These are phyloP conservation scores for Rhodotorula sphaerocarpa DNA, from an alignment of 768 basidiomycete species.

Conservation along the genomic window DNA sequence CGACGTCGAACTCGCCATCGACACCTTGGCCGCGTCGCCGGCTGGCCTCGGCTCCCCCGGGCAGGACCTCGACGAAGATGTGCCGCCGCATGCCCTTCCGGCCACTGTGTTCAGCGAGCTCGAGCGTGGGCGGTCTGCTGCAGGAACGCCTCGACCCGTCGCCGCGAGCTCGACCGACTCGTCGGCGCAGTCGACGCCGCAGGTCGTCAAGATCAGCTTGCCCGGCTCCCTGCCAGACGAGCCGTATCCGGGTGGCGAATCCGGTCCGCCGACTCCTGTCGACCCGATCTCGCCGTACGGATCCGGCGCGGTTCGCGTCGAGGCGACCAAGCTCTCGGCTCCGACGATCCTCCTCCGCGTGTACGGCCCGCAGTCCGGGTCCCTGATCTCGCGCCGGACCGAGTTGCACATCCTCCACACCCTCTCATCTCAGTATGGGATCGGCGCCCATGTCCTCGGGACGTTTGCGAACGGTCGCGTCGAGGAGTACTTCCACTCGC, in stretches of 20 bases:
- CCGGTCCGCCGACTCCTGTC: neutral
- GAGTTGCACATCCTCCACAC: constrained; percentile 83
- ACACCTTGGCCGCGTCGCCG: constrained; percentile 39
- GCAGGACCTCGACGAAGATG: neutral
- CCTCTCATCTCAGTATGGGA: constrained; percentile 75
- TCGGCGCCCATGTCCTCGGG: constrained; percentile 86
- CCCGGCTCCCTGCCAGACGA: neutral
- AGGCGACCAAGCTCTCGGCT: constrained; percentile 34
- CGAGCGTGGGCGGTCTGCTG: constrained; percentile 16
- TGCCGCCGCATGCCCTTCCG: constrained; percentile 6
- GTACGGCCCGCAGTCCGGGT: constrained; percentile 77
- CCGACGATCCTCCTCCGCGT: constrained; percentile 76
- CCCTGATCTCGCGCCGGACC: constrained; percentile 74
- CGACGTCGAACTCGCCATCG: constrained; percentile 35
- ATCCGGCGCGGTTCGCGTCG: constrained; percentile 2
- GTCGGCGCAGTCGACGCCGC: neutral
- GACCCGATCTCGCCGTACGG: neutral
- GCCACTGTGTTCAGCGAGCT: constrained; percentile 23
- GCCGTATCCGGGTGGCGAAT: neutral
- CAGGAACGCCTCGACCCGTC: constrained; percentile 11
- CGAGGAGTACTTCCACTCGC: constrained; percentile 89
- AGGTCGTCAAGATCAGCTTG: neutral
- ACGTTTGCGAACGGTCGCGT: constrained; percentile 92
- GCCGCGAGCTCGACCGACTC: neutral
- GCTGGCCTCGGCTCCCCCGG: constrained; percentile 23